Conservation (phyloP, 441 rosid genomes). For the Sinapis alba region DNA sequence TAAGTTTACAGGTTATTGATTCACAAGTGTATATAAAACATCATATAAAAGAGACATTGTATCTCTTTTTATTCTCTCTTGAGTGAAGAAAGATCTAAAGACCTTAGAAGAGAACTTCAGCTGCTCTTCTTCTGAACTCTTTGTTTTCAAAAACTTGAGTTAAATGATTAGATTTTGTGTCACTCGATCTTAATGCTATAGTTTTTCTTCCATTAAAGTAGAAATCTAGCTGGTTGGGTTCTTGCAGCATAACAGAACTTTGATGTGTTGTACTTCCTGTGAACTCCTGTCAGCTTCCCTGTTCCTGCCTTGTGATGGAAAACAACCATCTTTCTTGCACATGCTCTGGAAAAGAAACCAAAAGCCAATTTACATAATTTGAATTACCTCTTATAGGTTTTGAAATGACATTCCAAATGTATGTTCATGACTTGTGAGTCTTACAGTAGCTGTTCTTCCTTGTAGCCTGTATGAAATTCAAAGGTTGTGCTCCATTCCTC, state of each 20-base stretch:
- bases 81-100: constrained; percentile 27
- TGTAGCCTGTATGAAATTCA: constrained; percentile 69
- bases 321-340: constrained; percentile 75
- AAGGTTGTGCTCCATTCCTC: constrained; percentile 74
- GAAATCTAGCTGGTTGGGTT: constrained; percentile 62
- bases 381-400: background rate
- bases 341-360: constrained; percentile 46
- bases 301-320: constrained; percentile 77
- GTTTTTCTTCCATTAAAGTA: constrained; percentile 37
- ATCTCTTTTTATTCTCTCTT: constrained; percentile 28
- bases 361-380: constrained; percentile 26
- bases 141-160: background rate
- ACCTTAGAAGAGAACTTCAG: constrained; percentile 8
- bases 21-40: background rate
- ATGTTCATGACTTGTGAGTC: constrained; percentile 23
- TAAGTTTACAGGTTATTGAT: background rate
- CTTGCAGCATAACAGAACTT: constrained; percentile 72
- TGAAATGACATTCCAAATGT: background rate
- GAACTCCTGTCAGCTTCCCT: constrained; percentile 85
- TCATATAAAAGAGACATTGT: background rate
- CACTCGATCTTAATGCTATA: constrained; percentile 15
- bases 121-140: background rate
- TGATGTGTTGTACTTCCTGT: constrained; percentile 77
- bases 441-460: constrained; percentile 72
- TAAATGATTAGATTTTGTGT: background rate